phyloP scores from a whole-genome alignment of 441 rosid species.

The Pelargonium cotyledonis region DNA sequence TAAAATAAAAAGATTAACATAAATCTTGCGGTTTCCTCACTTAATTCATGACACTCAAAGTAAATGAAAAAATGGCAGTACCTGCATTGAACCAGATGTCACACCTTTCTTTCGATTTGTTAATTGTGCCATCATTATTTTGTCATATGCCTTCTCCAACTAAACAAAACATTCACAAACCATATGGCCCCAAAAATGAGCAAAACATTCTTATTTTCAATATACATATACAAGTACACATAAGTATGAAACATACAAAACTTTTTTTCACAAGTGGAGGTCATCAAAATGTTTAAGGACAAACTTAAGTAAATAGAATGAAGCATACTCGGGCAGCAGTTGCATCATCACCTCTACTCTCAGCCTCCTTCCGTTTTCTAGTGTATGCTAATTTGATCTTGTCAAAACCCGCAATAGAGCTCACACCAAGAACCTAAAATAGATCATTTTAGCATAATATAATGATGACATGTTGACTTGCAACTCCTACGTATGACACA shows the following conservation, averaged over 20 bases:
- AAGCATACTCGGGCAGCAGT: constrained; percentile 59
- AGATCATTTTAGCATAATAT: background rate
- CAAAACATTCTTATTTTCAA: constrained; percentile 4
- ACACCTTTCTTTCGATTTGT: constrained; percentile 74
- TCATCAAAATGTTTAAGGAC: background rate
- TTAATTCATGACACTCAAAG: constrained; percentile 6
- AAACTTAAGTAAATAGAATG: background rate
- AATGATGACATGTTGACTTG: background rate
- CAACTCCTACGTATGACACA: background rate
- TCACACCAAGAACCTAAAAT: constrained; percentile 82
- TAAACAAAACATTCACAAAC: constrained; percentile 25
- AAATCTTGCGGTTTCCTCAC: background rate
- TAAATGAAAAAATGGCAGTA: constrained; percentile 22
- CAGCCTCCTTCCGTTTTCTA: constrained; percentile 81
- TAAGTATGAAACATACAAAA: background rate
- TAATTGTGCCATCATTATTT: constrained; percentile 81
- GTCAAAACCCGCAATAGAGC: constrained; percentile 75
- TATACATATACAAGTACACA: background rate
- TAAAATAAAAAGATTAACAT: background rate
- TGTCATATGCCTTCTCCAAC: constrained; percentile 97
- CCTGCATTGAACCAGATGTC: constrained; percentile 80
- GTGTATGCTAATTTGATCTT: constrained; percentile 55
- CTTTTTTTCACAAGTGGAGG: background rate
- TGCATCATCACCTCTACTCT: constrained; percentile 67
- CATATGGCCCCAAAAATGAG: constrained; percentile 12